Evolutionary conservation across 176 grass and related monocot genomes (phyloP).

Genomic region (Stipa capillata): DNA sequence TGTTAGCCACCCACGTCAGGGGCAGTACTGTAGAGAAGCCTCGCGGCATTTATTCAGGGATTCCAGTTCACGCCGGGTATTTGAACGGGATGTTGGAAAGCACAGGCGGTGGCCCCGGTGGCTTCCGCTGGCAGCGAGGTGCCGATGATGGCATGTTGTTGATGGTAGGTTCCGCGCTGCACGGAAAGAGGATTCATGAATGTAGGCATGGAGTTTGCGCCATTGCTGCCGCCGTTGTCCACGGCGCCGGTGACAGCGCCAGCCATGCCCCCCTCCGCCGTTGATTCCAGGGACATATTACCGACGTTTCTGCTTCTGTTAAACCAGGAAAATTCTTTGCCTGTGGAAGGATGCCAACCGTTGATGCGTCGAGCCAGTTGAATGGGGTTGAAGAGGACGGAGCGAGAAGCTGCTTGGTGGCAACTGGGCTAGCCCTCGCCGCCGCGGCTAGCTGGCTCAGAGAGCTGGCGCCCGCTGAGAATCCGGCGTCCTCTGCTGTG

Average conservation of each 20-base stretch:
- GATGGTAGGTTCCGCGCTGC: slow-evolving; percentile 12
- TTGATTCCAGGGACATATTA: slow-evolving; percentile 10
- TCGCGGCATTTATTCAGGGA: too few species aligned
- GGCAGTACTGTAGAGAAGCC: too few species aligned
- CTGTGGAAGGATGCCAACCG: slow-evolving; percentile 18
- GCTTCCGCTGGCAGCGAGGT: slow-evolving; percentile 27
- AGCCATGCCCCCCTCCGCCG: neutral
- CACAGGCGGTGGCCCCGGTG: slow-evolving; percentile 3
- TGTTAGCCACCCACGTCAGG: too few species aligned
- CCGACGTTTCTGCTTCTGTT: neutral
- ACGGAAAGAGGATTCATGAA: slow-evolving; percentile 32
- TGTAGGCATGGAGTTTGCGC: slow-evolving; percentile 12
- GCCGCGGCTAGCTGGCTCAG: slow-evolving; percentile 21
- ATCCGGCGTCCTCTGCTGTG: slow-evolving; percentile 18
- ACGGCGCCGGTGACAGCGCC: neutral
- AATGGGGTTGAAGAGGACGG: slow-evolving; percentile 14
- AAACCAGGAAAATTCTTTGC: slow-evolving; percentile 31
- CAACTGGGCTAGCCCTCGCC: neutral
- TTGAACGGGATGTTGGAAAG: slow-evolving; percentile 57
- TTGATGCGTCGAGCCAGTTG: slow-evolving; percentile 44
- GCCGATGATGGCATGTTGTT: slow-evolving; percentile 24
- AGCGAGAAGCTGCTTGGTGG: slow-evolving; percentile 27
- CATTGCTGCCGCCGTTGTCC: slow-evolving; percentile 20
- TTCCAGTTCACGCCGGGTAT: slow-evolving; percentile 75
- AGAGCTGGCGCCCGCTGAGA: slow-evolving; percentile 19